These are phyloP conservation scores for Rhynchospora pubera DNA, from an alignment of 176 grass and related monocot genomes.

Conservation along the genomic window DNA sequence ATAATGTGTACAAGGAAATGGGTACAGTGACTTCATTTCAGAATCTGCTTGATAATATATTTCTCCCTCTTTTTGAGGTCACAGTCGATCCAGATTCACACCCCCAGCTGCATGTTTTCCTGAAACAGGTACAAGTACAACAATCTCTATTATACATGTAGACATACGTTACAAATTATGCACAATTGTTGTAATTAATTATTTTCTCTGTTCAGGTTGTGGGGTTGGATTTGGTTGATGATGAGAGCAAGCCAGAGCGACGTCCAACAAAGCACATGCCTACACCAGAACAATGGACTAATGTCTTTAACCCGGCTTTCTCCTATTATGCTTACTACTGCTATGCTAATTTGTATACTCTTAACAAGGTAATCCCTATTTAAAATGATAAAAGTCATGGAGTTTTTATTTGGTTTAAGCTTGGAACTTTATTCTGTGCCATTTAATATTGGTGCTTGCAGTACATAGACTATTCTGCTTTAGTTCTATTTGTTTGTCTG, in stretches of 20 bases:
- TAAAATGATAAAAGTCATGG: not conserved
- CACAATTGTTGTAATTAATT: not conserved
- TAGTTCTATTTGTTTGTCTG: not conserved
- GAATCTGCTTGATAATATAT: slow-evolving; percentile 94
- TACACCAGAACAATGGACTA: slow-evolving; percentile 88
- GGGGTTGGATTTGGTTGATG: slow-evolving; percentile 96
- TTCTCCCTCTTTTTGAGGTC: slow-evolving; percentile 98
- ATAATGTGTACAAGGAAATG: slow-evolving; percentile 99
- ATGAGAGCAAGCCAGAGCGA: slow-evolving; percentile 98
- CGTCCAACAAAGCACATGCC: slow-evolving; percentile 99
- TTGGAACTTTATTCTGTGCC: not conserved
- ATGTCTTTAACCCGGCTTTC: slow-evolving; percentile 97
- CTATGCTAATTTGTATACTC: slow-evolving; percentile 88
- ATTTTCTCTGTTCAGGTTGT: slow-evolving; percentile 52
- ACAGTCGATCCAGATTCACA: slow-evolving; percentile 88
- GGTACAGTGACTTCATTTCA: slow-evolving; percentile 96
- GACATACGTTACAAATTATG: not conserved
- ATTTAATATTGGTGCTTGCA: not conserved
- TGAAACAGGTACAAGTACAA: slow-evolving; percentile 79
- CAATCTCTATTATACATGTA: not conserved
- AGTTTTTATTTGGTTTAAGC: not conserved
- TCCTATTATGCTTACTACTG: slow-evolving; percentile 99
- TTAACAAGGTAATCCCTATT: slow-evolving; percentile 67
- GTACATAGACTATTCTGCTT: not conserved
- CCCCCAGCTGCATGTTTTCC: slow-evolving; percentile 86